Conservation (phyloP, 257 asterid genomes). For the Ophiorrhiza pumila region DNA sequence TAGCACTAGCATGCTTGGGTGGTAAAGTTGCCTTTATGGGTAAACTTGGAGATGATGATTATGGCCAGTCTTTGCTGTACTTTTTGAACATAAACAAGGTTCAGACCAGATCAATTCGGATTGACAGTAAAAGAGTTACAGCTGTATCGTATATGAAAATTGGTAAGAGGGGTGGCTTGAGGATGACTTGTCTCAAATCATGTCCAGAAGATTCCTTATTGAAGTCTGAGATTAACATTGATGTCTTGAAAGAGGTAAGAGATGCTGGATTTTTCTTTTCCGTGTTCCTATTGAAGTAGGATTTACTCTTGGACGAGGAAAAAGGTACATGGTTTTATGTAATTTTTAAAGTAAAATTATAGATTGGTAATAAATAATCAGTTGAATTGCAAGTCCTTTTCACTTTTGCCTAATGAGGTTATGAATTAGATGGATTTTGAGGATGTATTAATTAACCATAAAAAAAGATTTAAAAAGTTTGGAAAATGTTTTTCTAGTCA, state of each 20-base stretch:
- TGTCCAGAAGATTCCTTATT: conserved; percentile 84
- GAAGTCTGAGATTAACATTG: conserved; percentile 72
- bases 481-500: not conserved
- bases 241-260: conserved; percentile 86
- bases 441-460: not conserved
- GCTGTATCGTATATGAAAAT: conserved; percentile 70
- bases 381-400: not conserved
- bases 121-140: conserved; percentile 57
- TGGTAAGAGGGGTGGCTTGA: conserved; percentile 70
- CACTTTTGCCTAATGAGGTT: not conserved
- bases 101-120: conserved; percentile 70
- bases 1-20: conserved; percentile 84
- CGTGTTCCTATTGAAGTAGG: not conserved
- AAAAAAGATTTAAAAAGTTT: not conserved
- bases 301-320: conserved; percentile 1
- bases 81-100: conserved; percentile 58
- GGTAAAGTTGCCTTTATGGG: conserved; percentile 99
- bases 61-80: conserved; percentile 73
- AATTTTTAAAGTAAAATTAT: not conserved
- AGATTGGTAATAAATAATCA: not conserved
- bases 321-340: not conserved
- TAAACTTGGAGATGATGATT: conserved; percentile 78
- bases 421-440: not conserved
- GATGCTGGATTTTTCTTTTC: conserved; percentile 3
- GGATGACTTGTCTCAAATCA: conserved; percentile 54